phyloP scores from a whole-genome alignment of 208 protist genomes.

The Crithidia mellificae region DNA sequence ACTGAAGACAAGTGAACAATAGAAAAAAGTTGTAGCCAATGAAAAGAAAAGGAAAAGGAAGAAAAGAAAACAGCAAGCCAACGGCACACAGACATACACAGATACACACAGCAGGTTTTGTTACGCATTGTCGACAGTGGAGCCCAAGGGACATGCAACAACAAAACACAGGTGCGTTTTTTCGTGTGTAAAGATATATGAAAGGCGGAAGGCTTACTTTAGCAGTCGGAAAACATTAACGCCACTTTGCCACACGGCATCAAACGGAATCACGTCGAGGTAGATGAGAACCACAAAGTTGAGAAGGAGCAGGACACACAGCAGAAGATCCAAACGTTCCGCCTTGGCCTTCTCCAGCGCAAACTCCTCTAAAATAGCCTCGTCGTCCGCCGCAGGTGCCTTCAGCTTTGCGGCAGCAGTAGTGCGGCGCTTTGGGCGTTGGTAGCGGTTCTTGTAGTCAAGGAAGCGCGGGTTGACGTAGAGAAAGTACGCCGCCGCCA shows the following conservation, averaged over 20 bases:
- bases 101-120: too few species aligned
- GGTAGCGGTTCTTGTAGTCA: constrained; percentile 12
- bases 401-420: not conserved
- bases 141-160: too few species aligned
- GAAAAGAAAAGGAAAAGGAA: not conserved
- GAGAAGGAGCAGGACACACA: constrained; percentile 41
- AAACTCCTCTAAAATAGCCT: constrained; percentile 48
- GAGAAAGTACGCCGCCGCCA: constrained; percentile 41
- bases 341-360: constrained; percentile 36
- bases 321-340: constrained; percentile 42
- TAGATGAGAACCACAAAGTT: constrained; percentile 44
- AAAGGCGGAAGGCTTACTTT: constrained; percentile 15
- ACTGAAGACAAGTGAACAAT: too few species aligned
- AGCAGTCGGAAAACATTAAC: constrained; percentile 46
- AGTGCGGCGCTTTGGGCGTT: not conserved
- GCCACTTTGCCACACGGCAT: constrained; percentile 38
- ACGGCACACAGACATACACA: not conserved
- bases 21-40: not conserved
- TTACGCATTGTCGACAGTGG: too few species aligned
- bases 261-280: constrained; percentile 42
- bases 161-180: too few species aligned
- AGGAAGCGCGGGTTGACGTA: constrained; percentile 57
- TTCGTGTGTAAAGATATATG: too few species aligned
- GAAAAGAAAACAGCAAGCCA: not conserved
- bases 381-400: constrained; percentile 4